These are phyloP conservation scores for Neofusicoccum laricinum DNA, from an alignment of 2,329 filamentous ascomycete genomes.

Conservation along the genomic window DNA sequence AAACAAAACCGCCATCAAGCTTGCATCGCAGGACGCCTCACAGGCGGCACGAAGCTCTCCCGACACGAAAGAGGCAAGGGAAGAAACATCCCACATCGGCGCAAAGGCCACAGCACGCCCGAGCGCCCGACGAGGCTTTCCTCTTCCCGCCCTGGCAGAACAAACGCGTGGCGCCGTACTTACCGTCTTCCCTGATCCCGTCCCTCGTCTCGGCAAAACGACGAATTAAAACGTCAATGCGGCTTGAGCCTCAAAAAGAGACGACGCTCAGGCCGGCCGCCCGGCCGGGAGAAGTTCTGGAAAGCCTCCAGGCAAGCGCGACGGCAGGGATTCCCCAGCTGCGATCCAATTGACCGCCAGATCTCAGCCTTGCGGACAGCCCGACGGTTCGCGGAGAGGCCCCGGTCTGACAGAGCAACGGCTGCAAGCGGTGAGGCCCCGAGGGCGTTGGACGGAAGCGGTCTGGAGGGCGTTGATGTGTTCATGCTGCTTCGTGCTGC, in stretches of 20 bases:
- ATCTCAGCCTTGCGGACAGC: not conserved
- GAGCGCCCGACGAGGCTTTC: not conserved
- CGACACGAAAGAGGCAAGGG: not conserved
- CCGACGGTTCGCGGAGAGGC: not conserved
- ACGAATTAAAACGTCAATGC: not conserved
- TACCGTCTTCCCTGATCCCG: not conserved
- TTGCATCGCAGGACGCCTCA: not conserved
- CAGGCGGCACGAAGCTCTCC: not conserved
- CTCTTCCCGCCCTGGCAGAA: not conserved
- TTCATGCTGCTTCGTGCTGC: not conserved
- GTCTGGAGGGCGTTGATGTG: not conserved
- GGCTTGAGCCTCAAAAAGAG: not conserved
- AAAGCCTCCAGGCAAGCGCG: not conserved
- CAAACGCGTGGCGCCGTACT: not conserved
- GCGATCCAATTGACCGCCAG: not conserved
- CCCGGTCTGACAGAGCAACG: not conserved
- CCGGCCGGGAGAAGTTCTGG: not conserved
- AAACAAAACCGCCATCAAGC: not conserved
- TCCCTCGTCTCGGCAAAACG: not conserved
- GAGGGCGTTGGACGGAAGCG: not conserved
- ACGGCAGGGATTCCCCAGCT: conserved; percentile 6
- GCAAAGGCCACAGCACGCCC: not conserved
- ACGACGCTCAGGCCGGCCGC: not conserved
- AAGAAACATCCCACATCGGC: not conserved
- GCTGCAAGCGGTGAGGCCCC: not conserved